phyloP scores from a whole-genome alignment of 768 basidiomycete genomes.

The Fomitopsis pulvina region DNA sequence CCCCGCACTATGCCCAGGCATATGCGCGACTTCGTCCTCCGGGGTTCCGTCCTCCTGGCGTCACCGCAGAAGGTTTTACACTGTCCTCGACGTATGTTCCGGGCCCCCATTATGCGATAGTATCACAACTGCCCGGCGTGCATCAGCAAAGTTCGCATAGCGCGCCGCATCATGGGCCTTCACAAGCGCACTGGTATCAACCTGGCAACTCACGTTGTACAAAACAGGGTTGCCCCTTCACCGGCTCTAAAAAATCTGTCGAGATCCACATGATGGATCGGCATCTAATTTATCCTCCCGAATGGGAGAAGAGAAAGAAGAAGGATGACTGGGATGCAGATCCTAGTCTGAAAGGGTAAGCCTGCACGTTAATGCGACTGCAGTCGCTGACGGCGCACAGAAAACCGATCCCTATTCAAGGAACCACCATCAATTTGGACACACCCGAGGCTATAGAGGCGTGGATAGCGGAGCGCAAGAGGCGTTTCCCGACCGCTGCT shows the following conservation, averaged over 20 bases:
- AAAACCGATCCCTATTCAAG: conserved; percentile 69
- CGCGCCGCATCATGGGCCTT: conserved; percentile 3
- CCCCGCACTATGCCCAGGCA: conserved; percentile 28
- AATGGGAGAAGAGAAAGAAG: conserved; percentile 53
- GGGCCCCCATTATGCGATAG: conserved; percentile 5
- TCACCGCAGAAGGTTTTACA: conserved; percentile 27
- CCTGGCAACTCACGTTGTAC: conserved; percentile 55
- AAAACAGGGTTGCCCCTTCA: conserved; percentile 58
- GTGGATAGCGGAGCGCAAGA: conserved; percentile 88
- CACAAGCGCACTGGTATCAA: conserved; percentile 47
- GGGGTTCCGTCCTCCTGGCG: conserved; percentile 8
- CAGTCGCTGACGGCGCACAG: conserved; percentile 27
- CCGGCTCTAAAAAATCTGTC: conserved; percentile 62
- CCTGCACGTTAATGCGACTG: background rate
- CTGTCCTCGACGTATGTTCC: conserved; percentile 27
- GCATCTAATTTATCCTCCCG: conserved; percentile 77
- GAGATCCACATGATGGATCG: conserved; percentile 86
- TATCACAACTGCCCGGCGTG: background rate
- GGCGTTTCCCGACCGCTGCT: conserved; percentile 69
- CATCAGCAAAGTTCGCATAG: conserved; percentile 1
- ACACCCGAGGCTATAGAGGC: conserved; percentile 74
- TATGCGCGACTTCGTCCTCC: conserved; percentile 15
- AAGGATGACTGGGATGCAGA: conserved; percentile 75
- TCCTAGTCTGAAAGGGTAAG: conserved; percentile 72
- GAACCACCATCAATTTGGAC: conserved; percentile 71